Evolutionary conservation across 345 rosid genomes (phyloP).

Genomic region (Boechera stricta): DNA sequence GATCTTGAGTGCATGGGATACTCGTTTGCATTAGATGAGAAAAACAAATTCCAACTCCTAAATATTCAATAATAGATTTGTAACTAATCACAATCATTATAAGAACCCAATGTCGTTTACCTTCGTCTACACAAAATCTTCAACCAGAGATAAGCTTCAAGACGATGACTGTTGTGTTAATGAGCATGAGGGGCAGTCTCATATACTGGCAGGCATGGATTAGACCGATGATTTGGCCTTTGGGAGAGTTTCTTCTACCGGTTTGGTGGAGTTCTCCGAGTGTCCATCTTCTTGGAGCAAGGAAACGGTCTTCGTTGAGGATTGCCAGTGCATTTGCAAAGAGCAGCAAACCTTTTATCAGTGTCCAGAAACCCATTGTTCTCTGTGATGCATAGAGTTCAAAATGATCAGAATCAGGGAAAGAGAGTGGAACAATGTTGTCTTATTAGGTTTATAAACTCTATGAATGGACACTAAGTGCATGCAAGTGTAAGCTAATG

Average conservation of each 20-base stretch:
- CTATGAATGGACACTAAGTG: not conserved
- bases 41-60: slow-evolving; percentile 3
- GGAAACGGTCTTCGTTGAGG: slow-evolving; percentile 93
- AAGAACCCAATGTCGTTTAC: not conserved
- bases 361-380: slow-evolving; percentile 85
- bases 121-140: not conserved
- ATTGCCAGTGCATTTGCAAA: slow-evolving; percentile 93
- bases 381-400: slow-evolving; percentile 28
- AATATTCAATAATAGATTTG: slow-evolving; percentile 5
- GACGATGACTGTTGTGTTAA: slow-evolving; percentile 36
- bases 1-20: slow-evolving; percentile 6
- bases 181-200: slow-evolving; percentile 45
- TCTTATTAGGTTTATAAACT: not conserved
- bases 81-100: slow-evolving; percentile 6
- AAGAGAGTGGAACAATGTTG: not conserved
- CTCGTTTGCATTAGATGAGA: not conserved
- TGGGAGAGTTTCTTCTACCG: slow-evolving; percentile 42
- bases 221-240: slow-evolving; percentile 45
- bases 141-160: slow-evolving; percentile 35
- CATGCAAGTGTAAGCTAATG: slow-evolving; percentile 17
- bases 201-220: slow-evolving; percentile 49
- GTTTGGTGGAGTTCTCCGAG: slow-evolving; percentile 51
- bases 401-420: slow-evolving; percentile 23
- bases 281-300: slow-evolving; percentile 90
- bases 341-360: slow-evolving; percentile 79